Evolutionary conservation across 208 protist species (phyloP).

Genomic region (Porcisia hertigi): DNA sequence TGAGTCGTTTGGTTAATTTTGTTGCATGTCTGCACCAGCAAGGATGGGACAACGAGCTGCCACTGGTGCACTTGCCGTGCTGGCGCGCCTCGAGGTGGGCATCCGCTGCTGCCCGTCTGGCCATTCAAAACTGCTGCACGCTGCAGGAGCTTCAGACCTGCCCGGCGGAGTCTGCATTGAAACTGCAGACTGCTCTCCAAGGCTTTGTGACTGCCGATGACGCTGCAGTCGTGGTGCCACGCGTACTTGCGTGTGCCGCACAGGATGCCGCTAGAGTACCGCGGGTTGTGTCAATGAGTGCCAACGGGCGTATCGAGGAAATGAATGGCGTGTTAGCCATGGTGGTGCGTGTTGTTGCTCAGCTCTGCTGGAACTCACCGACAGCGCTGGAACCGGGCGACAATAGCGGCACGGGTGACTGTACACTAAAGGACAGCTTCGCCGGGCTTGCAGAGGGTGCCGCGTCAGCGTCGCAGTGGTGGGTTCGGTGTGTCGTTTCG

Average conservation of each 20-base stretch:
- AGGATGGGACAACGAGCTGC: conserved; percentile 55
- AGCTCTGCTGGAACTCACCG: conserved; percentile 35
- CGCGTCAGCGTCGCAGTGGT: conserved; percentile 14
- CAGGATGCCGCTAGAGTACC: conserved; percentile 42
- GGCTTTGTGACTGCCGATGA: conserved; percentile 3
- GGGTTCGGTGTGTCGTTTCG: conserved; percentile 31
- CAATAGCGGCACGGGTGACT: conserved; percentile 7
- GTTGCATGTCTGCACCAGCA: conserved; percentile 57
- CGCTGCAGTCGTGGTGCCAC: not conserved
- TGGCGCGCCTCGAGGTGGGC: conserved; percentile 18
- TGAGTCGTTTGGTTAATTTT: conserved; percentile 61
- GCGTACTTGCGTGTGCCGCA: conserved; percentile 13
- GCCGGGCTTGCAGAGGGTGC: not conserved
- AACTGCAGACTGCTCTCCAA: conserved; percentile 13
- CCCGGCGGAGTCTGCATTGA: conserved; percentile 4
- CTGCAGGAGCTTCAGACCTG: conserved; percentile 26
- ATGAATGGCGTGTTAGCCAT: conserved; percentile 42
- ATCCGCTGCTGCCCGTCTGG: not conserved
- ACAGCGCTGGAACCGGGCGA: conserved; percentile 14
- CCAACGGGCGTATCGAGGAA: conserved; percentile 40
- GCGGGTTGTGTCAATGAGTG: conserved; percentile 34
- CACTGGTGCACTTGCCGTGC: conserved; percentile 56
- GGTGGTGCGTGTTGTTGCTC: conserved; percentile 41
- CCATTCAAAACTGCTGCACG: conserved; percentile 13
- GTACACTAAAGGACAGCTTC: not conserved